Evolutionary conservation across 2,329 filamentous ascomycete genomes (phyloP), one percentile per base, ranked within the genome.

Genomic region (Monosporascus sp.): DNA sequence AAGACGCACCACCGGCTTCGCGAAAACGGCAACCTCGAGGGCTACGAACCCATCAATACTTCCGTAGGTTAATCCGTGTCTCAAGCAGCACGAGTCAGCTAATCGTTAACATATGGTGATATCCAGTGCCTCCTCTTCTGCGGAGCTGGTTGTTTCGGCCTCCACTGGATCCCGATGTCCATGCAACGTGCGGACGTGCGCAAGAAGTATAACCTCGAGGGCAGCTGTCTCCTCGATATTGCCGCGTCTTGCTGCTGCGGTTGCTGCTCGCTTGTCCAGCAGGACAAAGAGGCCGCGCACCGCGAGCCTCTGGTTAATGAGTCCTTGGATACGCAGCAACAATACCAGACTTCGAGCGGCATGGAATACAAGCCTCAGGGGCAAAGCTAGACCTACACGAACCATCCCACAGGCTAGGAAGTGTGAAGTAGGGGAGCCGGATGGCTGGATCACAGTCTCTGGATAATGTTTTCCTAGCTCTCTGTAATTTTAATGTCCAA

Each of bases 41-140:
- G 73, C 16, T 79, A 75, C 36, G 72, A 77, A 67, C 68, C 73
- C 34, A 65, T 76, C 61, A 78, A 79, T 66, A 75, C 73, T 14
- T 71, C 72, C 36, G 76, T 78, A 67, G 26, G 75, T 67, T 6
- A 11, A 11, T 31, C 31, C 9, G 1, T 5, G 9, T 34, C 27
- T 31, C 31, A 34, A 5, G 14, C 4, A 34, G 31, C 31, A 34
- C 31, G 31, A 14, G 31, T 14, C n/a, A n/a, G 14, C 9, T 7
- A 36, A 26, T 22, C 16, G 27, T 14, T 44, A 20, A 47, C 16
- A 31, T 19, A 4, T 27, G 16, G 31, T 20, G 17, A 24, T 9
- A 52, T 19, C 20, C 17, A 67, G 76, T 79, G 76, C 59, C 66
- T 78, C 2, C 62, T 78, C 38, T 69, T 76, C 61, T 74, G 69